These are phyloP conservation scores for Dipodascopsis uninucleata DNA, from an alignment of 805 yeast species.

Conservation along the genomic window DNA sequence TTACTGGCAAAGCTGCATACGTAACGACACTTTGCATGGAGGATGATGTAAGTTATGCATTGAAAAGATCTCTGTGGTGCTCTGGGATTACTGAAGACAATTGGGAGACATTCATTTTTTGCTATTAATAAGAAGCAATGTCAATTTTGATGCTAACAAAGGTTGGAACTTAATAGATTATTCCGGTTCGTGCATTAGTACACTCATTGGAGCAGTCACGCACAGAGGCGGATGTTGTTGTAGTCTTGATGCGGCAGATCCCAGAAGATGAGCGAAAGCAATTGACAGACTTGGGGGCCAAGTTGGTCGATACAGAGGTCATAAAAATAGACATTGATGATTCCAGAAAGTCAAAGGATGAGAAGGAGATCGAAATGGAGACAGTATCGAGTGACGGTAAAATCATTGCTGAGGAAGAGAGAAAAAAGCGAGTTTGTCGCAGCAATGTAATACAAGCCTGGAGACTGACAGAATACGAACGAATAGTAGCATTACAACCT, in stretches of 20 bases:
- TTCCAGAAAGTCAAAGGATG: slow-evolving; percentile 7
- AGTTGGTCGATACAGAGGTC: slow-evolving; percentile 19
- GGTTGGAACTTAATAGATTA: slow-evolving; percentile 4
- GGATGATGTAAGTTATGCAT: slow-evolving; percentile 15
- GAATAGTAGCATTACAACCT: slow-evolving; percentile 17
- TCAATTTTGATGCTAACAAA: not conserved
- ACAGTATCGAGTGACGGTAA: no score
- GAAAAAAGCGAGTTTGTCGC: slow-evolving; percentile 12
- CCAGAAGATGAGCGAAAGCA: slow-evolving; percentile 14
- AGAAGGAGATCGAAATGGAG: no score
- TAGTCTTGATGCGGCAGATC: slow-evolving; percentile 16
- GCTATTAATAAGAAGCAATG: not conserved
- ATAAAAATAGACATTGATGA: slow-evolving; percentile 13
- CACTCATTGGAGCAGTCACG: slow-evolving; percentile 14
- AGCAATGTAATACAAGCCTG: slow-evolving; percentile 23
- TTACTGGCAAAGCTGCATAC: slow-evolving; percentile 21
- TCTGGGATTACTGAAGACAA: no score
- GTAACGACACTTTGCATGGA: slow-evolving; percentile 15
- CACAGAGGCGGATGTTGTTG: slow-evolving; percentile 14
- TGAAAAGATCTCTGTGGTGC: not conserved
- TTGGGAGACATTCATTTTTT: not conserved
- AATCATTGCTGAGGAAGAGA: slow-evolving; percentile 1
- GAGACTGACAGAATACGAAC: slow-evolving; percentile 23
- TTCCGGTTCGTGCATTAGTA: slow-evolving; percentile 18
- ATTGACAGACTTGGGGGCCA: slow-evolving; percentile 20